A percentile compares a stretch with the other conserved stretches of the same genome.
Conservation (phyloP, 169 alveolate species). For the Babesia caballi region DNA sequence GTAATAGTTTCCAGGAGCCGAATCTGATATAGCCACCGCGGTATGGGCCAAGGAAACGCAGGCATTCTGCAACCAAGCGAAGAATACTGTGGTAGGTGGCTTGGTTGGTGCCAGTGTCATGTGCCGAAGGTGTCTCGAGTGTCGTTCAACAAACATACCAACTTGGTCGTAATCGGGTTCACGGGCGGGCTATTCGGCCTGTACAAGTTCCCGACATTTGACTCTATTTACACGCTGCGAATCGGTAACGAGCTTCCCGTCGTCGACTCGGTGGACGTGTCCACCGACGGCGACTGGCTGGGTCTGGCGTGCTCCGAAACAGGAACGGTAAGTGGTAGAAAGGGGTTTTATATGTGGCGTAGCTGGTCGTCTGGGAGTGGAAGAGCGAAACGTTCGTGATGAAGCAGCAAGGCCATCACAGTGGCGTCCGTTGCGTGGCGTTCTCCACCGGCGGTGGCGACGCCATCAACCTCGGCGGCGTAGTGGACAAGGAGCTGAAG, state of each 20-base stretch:
- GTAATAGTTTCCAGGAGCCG: background rate
- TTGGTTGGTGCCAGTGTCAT: background rate
- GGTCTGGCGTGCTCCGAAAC: constrained; percentile 84
- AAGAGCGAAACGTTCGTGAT: constrained; percentile 94
- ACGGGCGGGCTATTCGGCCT: constrained; percentile 74
- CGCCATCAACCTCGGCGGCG: constrained; percentile 46
- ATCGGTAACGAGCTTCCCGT: constrained; percentile 63
- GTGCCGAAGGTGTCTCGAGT: constrained; percentile 47
- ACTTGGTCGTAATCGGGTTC: constrained; percentile 69
- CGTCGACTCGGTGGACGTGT: constrained; percentile 69
- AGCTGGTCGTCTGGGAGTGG: constrained; percentile 99
- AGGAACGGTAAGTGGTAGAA: constrained; percentile 63
- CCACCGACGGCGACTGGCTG: constrained; percentile 87
- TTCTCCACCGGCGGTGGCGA: constrained; percentile 65
- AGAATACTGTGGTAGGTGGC: constrained; percentile 60
- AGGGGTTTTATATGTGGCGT: background rate
- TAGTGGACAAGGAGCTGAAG: constrained; percentile 37
- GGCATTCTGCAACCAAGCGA: constrained; percentile 73
- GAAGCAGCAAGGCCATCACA: constrained; percentile 91
- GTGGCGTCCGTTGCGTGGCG: constrained; percentile 68
- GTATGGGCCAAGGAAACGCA: constrained; percentile 71
- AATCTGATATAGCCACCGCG: constrained; percentile 22
- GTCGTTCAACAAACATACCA: constrained; percentile 57
- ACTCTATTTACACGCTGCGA: constrained; percentile 65
- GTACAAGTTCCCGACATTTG: constrained; percentile 65